phyloP scores from a whole-genome alignment of 1,284 basidiomycete genomes.

The Wallemia hederae region DNA sequence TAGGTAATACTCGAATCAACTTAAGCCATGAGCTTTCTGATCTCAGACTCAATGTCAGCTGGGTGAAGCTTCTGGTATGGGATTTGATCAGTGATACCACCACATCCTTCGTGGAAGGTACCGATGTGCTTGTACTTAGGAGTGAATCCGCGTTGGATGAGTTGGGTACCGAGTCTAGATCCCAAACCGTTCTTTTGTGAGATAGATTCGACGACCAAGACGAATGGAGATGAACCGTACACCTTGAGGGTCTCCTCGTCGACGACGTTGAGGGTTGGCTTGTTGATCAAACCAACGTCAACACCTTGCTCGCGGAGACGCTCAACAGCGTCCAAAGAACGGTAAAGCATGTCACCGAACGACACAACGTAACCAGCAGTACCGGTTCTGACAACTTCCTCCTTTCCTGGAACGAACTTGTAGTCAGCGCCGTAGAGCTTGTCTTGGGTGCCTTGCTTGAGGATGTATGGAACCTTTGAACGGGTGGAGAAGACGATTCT shows the following conservation, averaged over 20 bases:
- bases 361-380: constrained; percentile 43
- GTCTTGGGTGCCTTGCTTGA: constrained; percentile 37
- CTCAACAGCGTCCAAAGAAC: constrained; percentile 47
- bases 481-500: constrained; percentile 63
- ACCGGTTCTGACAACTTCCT: constrained; percentile 40
- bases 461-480: constrained; percentile 53
- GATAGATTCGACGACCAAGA: constrained; percentile 51
- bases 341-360: constrained; percentile 52
- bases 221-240: constrained; percentile 38
- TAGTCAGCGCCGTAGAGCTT: constrained; percentile 38
- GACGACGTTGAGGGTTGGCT: constrained; percentile 46
- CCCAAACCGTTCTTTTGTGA: constrained; percentile 61
- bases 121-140: constrained; percentile 56
- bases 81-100: constrained; percentile 36
- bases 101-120: constrained; percentile 47
- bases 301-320: constrained; percentile 35
- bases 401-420: constrained; percentile 48
- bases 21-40: neutral
- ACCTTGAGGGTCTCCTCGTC: constrained; percentile 45
- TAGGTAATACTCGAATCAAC: neutral
- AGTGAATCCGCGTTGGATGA: constrained; percentile 43
- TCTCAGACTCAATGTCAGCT: neutral
- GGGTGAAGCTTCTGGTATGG: neutral
- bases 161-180: constrained; percentile 50
- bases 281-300: constrained; percentile 54